phyloP scores from a whole-genome alignment of 164 flowering plant species.

The Buxus sempervirens region DNA sequence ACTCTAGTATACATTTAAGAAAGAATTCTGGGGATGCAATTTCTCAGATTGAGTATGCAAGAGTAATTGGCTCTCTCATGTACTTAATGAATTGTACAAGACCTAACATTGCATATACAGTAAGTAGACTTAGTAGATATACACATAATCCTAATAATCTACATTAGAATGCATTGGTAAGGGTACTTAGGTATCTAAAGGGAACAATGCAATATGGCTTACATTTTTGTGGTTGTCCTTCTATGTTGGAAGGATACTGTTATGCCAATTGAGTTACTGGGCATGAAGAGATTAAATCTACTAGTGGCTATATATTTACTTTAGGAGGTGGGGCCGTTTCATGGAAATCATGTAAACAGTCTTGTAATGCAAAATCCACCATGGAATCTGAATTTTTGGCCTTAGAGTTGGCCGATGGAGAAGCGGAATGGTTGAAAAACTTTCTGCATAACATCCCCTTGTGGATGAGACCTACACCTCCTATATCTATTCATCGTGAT shows the following conservation, averaged over 20 bases:
- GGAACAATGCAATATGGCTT: not conserved
- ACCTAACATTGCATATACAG: conserved; percentile 4
- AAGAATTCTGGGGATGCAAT: not conserved
- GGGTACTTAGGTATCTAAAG: conserved; percentile 1
- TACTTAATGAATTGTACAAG: conserved; percentile 4
- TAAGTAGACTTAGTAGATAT: conserved; percentile 8
- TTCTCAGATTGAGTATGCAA: conserved; percentile 3
- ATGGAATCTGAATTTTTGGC: conserved; percentile 6
- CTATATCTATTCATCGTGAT: not conserved
- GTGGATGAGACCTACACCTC: not conserved
- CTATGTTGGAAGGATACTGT: not conserved
- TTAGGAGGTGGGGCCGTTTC: not conserved
- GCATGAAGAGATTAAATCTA: not conserved
- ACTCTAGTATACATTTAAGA: not conserved
- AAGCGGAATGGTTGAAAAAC: not conserved
- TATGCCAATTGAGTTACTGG: conserved; percentile 1
- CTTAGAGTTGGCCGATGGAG: not conserved
- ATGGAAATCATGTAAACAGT: not conserved
- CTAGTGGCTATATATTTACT: not conserved
- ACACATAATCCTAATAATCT: not conserved
- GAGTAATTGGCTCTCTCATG: conserved; percentile 6
- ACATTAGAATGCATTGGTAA: not conserved
- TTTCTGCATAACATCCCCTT: not conserved
- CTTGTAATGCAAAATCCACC: not conserved
- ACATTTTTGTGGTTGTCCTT: not conserved